A percentile compares a stretch with the other conserved stretches of the same genome.
These are phyloP conservation scores for Blepharisma stoltei DNA, from an alignment of 73 alveolate genomes.

Conservation along the genomic window DNA sequence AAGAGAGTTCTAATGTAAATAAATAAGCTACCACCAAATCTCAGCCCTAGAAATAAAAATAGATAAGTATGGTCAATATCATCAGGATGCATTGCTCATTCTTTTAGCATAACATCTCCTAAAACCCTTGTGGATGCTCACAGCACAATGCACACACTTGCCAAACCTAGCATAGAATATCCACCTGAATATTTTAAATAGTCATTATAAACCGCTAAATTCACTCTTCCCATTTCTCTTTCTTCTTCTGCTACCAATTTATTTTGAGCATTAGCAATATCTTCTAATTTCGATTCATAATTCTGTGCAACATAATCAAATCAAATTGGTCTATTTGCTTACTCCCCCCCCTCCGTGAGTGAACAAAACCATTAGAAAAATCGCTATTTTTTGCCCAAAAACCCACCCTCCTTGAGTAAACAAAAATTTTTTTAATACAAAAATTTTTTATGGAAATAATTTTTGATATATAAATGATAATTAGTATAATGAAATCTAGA, in stretches of 20 bases:
- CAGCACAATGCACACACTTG: constrained; percentile 34
- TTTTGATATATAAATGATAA: no score
- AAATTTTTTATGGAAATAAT: no score
- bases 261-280: constrained; percentile 30
- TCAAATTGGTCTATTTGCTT: no score
- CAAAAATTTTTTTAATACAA: no score
- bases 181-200: constrained; percentile 51
- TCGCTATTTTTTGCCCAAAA: no score
- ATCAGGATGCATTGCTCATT: constrained; percentile 36
- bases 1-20: neutral
- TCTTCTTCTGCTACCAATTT: constrained; percentile 49
- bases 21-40: constrained; percentile 16
- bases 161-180: constrained; percentile 32
- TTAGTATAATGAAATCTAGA: no score
- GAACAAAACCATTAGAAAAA: no score
- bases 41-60: neutral
- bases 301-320: neutral
- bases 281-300: constrained; percentile 35
- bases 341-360: no score
- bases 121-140: constrained; percentile 48
- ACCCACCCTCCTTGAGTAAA: no score
- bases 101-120: constrained; percentile 51
- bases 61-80: neutral
- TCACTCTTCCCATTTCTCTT: constrained; percentile 42
- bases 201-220: constrained; percentile 29